phyloP scores from a whole-genome alignment of 2,329 filamentous ascomycete species.

The Madurella mycetomatis region DNA sequence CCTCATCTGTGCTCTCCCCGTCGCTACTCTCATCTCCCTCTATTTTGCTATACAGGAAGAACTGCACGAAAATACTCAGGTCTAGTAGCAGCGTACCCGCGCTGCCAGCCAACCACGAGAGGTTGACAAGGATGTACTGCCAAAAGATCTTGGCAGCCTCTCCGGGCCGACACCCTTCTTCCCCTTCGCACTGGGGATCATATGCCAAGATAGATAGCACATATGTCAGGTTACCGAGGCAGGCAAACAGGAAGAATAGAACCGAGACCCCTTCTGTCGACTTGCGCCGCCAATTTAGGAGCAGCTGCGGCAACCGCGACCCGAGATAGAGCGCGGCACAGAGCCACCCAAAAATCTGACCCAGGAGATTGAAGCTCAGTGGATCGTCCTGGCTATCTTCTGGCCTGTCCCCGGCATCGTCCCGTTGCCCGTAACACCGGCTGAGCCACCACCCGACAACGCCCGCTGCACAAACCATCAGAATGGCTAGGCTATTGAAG shows the following conservation, averaged over 20 bases:
- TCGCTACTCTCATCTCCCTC: conserved; percentile 32
- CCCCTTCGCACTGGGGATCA: conserved; percentile 61
- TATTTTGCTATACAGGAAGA: conserved; percentile 70
- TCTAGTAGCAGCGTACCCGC: conserved; percentile 83
- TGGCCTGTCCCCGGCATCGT: conserved; percentile 39
- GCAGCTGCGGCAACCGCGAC: conserved; percentile 81
- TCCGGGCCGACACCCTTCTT: conserved; percentile 54
- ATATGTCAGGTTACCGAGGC: conserved; percentile 90
- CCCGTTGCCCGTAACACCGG: conserved; percentile 39
- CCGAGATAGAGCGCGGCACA: conserved; percentile 87
- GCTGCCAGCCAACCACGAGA: conserved; percentile 87
- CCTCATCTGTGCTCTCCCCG: conserved; percentile 19
- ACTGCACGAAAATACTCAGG: conserved; percentile 82
- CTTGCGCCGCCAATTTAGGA: conserved; percentile 89
- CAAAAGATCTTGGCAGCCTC: conserved; percentile 67
- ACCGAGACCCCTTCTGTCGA: conserved; percentile 90
- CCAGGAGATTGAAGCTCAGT: conserved; percentile 67
- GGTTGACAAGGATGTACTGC: conserved; percentile 80
- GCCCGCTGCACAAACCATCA: conserved; percentile 80
- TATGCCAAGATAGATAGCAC: conserved; percentile 90
- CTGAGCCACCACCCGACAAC: conserved; percentile 81
- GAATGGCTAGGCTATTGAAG: conserved; percentile 71
- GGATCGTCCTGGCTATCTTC: conserved; percentile 39
- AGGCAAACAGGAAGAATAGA: conserved; percentile 95
- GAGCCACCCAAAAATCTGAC: conserved; percentile 90